Conservation (phyloP, 805 yeast genomes). For the Cyberlindnera maritima region DNA sequence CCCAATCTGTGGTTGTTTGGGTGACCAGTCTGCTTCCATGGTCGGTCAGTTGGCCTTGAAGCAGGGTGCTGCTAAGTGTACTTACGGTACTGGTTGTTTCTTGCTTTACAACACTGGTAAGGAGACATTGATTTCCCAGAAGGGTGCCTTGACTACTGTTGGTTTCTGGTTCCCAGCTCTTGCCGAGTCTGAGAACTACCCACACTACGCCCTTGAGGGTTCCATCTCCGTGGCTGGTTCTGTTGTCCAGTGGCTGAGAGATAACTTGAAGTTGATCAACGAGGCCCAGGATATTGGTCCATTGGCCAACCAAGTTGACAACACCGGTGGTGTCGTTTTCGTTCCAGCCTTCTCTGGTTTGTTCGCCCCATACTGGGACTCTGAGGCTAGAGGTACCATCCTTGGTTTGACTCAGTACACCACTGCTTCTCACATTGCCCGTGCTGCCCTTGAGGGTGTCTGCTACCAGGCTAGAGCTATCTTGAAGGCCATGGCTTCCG, state of each 20-base stretch:
- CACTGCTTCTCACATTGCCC: conserved; percentile 86
- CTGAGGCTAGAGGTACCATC: conserved; percentile 88
- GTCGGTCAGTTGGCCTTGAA: conserved; percentile 89
- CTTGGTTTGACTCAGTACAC: conserved; percentile 92
- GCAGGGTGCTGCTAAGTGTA: conserved; percentile 87
- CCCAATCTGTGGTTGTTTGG: conserved; percentile 87
- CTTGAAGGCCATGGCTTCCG: conserved; percentile 83
- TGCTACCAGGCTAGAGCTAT: conserved; percentile 93
- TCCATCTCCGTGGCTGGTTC: conserved; percentile 96
- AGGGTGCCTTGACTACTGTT: conserved; percentile 86
- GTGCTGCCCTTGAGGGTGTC: conserved; percentile 94
- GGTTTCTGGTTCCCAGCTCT: conserved; percentile 85
- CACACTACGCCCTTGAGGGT: conserved; percentile 91
- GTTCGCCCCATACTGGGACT: conserved; percentile 95
- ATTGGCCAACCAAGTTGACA: conserved; percentile 74
- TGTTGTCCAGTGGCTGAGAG: conserved; percentile 90
- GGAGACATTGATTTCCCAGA: conserved; percentile 62
- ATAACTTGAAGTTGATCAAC: conserved; percentile 78
- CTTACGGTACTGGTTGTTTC: conserved; percentile 96
- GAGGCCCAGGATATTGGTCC: conserved; percentile 88
- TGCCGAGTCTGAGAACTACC: conserved; percentile 42
- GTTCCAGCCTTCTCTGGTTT: conserved; percentile 94
- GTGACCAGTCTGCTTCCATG: conserved; percentile 91
- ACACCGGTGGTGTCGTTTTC: conserved; percentile 89
- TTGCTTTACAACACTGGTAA: conserved; percentile 83